Base-by-base conservation (phyloP, 176 grass and related monocot genomes). In the Aechmea fasciata region DNA sequence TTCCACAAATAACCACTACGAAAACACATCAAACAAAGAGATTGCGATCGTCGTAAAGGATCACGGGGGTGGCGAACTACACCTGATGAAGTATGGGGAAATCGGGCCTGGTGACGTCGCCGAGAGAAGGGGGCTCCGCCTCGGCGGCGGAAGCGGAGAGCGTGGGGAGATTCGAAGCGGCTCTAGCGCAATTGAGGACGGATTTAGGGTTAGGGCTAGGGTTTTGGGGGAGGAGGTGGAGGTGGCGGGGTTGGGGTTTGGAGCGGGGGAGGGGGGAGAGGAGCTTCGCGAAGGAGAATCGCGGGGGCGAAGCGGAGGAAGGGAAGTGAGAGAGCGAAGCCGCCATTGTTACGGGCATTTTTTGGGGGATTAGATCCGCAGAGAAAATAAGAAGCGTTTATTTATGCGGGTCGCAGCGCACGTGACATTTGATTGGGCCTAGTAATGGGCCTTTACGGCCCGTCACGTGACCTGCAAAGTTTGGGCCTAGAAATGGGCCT, bases 41-140 rank as follows among this genome's bases (percentile, higher is more conserved):
- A 55, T n/a, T 2, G 53, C 0, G 9, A 13, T 5, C 33, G 3
- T 52, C 11, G 10, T 19, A 61, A 61, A 61, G 20, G 20, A 10
- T 59, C 19, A 7, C 55, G 10, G 7, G 55, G 8, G 55, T 2
- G n/a, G n/a, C 8, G 15, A 19, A 33, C 11, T 2, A 12, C 11
- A 92, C 94, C 94, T 97, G 89, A 68, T 90, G 67, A 17, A 97
- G 94, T 79, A 97, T 92, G 14, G 89, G 94, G 63, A 97, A 97
- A 57, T 97, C 94, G 1, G 85, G 73, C 14, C 83, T 72, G 72
- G 88, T 77, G 66, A 77, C 52, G 57, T 89, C 81, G 5, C 89
- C 93, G 9, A 97, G 93, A 49, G 85, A 91, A 83, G 64, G 54
- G n/a, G 92, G 69, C 55, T 80, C 81, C 55, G 65, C 47, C 33